These are phyloP conservation scores for Cryptosporidium sp. DNA, from an alignment of 169 alveolate species.

Conservation along the genomic window DNA sequence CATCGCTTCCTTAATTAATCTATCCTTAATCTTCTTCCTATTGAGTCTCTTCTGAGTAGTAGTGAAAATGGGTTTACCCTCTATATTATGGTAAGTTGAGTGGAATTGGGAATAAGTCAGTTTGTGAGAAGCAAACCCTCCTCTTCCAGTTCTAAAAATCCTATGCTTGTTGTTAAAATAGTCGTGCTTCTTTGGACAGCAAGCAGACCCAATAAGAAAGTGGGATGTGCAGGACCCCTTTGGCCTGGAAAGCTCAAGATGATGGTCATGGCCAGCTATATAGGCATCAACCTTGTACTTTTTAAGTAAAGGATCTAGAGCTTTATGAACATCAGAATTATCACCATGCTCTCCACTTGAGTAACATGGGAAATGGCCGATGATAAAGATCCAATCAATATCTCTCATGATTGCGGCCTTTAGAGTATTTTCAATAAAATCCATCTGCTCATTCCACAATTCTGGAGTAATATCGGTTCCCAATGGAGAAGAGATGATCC, in stretches of 20 bases:
- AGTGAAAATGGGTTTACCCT: constrained; percentile 62
- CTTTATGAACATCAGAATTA: constrained; percentile 84
- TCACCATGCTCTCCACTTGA: constrained; percentile 90
- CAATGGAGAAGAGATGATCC: constrained; percentile 87
- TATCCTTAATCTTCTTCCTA: constrained; percentile 49
- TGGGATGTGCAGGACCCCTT: constrained; percentile 58
- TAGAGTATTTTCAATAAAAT: constrained; percentile 85
- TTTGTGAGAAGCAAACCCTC: constrained; percentile 75
- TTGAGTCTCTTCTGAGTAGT: constrained; percentile 63
- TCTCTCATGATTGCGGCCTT: constrained; percentile 86
- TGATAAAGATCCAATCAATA: constrained; percentile 88
- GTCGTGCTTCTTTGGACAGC: constrained; percentile 69
- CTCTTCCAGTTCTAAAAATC: constrained; percentile 70
- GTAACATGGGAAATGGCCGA: constrained; percentile 90
- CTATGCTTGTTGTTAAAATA: constrained; percentile 65
- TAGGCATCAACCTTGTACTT: constrained; percentile 90
- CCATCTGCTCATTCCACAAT: constrained; percentile 88
- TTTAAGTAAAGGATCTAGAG: constrained; percentile 86
- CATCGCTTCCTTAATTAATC: constrained; percentile 43
- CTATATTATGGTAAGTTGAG: constrained; percentile 66
- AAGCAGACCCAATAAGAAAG: constrained; percentile 63
- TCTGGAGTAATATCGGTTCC: constrained; percentile 83
- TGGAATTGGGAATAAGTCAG: constrained; percentile 53
- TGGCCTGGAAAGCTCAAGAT: constrained; percentile 83
- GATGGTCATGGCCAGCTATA: constrained; percentile 90